Evolutionary conservation across 495 filamentous ascomycete genomes (phyloP).

Genomic region (Penicillium crystallinum): DNA sequence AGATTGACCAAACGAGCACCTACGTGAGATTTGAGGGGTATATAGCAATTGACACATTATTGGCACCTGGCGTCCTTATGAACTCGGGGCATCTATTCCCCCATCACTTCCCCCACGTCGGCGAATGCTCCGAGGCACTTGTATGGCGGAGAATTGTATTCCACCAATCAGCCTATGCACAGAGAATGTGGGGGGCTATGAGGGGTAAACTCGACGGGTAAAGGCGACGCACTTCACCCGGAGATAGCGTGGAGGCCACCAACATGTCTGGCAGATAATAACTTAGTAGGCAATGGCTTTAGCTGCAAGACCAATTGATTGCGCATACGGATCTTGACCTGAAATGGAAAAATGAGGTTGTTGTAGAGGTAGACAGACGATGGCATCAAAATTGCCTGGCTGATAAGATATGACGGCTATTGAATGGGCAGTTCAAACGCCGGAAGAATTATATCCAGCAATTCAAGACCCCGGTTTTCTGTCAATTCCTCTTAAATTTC

Average conservation of each 20-base stretch:
- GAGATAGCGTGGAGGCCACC: background rate
- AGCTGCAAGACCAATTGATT: too few species aligned
- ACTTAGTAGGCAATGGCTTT: background rate
- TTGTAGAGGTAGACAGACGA: background rate
- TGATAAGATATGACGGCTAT: constrained; percentile 29
- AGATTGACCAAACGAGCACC: background rate
- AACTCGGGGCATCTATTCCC: background rate
- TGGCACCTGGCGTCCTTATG: background rate
- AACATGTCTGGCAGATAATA: background rate
- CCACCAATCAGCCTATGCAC: constrained; percentile 17
- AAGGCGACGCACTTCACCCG: background rate
- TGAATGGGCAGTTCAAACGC: constrained; percentile 23
- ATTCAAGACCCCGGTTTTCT: constrained; percentile 2
- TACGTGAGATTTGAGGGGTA: background rate
- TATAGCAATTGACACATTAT: constrained; percentile 3
- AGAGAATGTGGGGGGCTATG: constrained; percentile 19
- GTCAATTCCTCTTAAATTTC: constrained; percentile 10
- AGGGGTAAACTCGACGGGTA: constrained; percentile 1
- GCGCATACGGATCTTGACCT: too few species aligned
- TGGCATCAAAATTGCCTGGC: background rate
- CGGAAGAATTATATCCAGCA: constrained; percentile 29
- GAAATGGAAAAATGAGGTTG: background rate
- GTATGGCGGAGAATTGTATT: constrained; percentile 21
- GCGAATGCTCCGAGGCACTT: constrained; percentile 19
- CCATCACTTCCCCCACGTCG: constrained; percentile 25